Base-by-base conservation (phyloP, 176 grass and related monocot genomes). In the Oryza longistaminata region DNA sequence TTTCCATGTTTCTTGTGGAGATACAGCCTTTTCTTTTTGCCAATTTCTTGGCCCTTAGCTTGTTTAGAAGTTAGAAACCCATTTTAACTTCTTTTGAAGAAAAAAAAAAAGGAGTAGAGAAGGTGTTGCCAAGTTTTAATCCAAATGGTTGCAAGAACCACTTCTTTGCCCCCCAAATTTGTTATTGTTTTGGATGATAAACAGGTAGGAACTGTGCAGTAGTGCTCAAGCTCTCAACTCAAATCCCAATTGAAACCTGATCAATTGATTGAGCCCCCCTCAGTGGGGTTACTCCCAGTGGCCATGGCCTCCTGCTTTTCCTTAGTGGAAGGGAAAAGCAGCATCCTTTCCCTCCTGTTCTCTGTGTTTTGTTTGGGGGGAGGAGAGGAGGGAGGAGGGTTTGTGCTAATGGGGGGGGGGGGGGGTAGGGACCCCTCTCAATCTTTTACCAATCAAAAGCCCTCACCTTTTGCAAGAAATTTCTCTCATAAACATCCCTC, bases 401-500 rank as follows among this genome's bases (percentile, higher is more conserved):
- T 50, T 75, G 52, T 16, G 52, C 6, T 13, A 55, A 15, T 73
- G 49, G 35, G 34, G 4, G 34, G 27, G 27, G 27, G 27, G 27
- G 27, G 74, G 34, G n/a, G 39, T 52, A 67, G 68, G 81, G 81
- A 45, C 68, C 80, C 67, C 67, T 49, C 67, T 49, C 74, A 83
- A 79, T 83, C 55, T 87, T 88, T 87, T 83, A 65, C 16, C 68
- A 88, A 79, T 67, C 81, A 45, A 79, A 88, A 83, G 58, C 24
- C 60, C 75, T 68, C 24, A 5, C 55, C 68, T 79, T 88, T 79
- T 42, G 2, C 46, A 68, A 85, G 76, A 81, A 85, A 89, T 80
- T 85, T 85, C 81, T 88, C 80, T 78, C 66, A 79, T 45, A 24
- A 24, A 24, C 48, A 31, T 52, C 58, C 44, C 33, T n/a, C 29